Conservation (phyloP, 805 yeast species). For the Metschnikowia picachoensis region DNA sequence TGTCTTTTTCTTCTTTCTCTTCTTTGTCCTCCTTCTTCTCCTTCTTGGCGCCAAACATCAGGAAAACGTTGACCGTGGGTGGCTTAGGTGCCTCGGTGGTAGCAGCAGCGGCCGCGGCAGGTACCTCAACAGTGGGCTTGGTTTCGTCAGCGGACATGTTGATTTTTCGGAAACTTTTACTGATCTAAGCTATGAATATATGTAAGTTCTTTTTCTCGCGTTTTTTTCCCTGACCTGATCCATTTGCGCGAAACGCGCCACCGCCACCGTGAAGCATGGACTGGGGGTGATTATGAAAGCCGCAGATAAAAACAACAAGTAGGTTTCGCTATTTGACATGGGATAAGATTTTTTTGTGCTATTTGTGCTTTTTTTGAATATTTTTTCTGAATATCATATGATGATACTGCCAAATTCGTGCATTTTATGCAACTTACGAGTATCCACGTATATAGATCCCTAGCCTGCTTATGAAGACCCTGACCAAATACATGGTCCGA, state of each 20-base stretch:
- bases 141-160: conserved; percentile 31
- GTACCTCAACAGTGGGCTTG: conserved; percentile 26
- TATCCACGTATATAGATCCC: no score
- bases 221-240: conserved; percentile 1
- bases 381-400: no score
- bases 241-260: conserved; percentile 6
- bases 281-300: no score
- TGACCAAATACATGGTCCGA: no score
- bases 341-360: no score
- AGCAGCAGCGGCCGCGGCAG: background rate
- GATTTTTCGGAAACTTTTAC: background rate
- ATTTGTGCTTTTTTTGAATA: no score
- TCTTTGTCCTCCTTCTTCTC: conserved; percentile 51
- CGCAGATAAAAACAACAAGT: no score
- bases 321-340: no score
- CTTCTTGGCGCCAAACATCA: conserved; percentile 93
- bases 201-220: background rate
- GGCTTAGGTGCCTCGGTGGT: conserved; percentile 45
- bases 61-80: conserved; percentile 80
- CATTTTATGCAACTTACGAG: no score
- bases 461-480: no score
- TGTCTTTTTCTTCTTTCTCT: conserved; percentile 25
- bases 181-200: background rate
- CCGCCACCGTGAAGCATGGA: background rate
- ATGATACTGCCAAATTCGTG: no score